Base-by-base conservation (phyloP, 2,329 filamentous ascomycete species). In the Trichoderma guizhouense region DNA sequence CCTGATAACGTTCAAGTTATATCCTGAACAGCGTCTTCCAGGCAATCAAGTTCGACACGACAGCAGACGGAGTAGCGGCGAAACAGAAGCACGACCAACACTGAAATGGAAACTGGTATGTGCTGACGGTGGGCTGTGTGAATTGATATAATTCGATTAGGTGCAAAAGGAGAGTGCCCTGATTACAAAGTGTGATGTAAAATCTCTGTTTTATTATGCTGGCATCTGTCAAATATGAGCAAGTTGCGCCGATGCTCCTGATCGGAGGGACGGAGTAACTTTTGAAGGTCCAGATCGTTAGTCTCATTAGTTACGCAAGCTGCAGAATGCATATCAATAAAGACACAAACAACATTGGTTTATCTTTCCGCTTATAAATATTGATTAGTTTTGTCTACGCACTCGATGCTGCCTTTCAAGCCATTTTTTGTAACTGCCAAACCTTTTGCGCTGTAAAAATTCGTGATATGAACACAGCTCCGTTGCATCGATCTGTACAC, bases 241-340 rank as follows among this genome's bases (percentile, higher is more conserved):
- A n/a, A 61, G 66, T 61, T 60, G 21, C n/a, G 39, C 66, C 66
- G 66, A 39, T 60, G 32, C 63, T 61, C 66, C 66, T 69, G 55
- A 69, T 18, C 66, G 66, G 66, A 60, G 55, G 12, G n/a, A 51
- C 66, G 66, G 66, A 61, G 55, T 43, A 69, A 69, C 66, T 69
- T 24, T 24, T 24, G n/a, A 21, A 32, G 57, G 28, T 60, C 55
- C 6, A 60, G 55, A 32, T 32, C 28, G 28, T n/a, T 60, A 34
- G 57, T 30, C 32, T 60, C 57, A 11, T 34, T 21, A 60, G 28
- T 18, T 60, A 21, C 32, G 28, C 57, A 60, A 30, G 28, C n/a
- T 21, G 28, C 47, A 34, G 28, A 21, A 14, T 34, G 28, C 15
- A 34, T 11, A 15, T 21, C 39, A 53, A 24, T 24, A 53, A 24